phyloP scores from a whole-genome alignment of 169 alveolate species.

The Babesia microti region DNA sequence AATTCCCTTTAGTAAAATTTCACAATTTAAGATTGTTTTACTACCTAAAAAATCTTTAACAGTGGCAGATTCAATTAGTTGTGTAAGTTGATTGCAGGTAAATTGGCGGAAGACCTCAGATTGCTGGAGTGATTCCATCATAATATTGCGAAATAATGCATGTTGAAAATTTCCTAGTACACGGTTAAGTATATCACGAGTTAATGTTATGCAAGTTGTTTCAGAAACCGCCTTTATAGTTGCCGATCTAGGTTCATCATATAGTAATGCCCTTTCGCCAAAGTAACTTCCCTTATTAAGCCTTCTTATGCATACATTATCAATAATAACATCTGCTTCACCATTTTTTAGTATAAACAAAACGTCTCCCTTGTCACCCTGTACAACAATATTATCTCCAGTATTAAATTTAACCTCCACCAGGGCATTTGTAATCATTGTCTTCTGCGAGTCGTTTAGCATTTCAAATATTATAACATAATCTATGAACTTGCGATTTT shows the following conservation, averaged over 20 bases:
- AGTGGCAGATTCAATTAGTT: conserved; percentile 61
- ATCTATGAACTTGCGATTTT: conserved; percentile 75
- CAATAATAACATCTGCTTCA: conserved; percentile 68
- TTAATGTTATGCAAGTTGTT: conserved; percentile 70
- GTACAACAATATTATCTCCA: conserved; percentile 73
- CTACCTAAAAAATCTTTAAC: conserved; percentile 58
- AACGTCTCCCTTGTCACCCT: conserved; percentile 83
- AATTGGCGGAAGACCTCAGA: conserved; percentile 69
- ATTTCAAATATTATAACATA: conserved; percentile 75
- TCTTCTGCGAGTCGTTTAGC: conserved; percentile 77
- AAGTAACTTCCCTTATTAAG: conserved; percentile 79
- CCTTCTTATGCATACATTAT: conserved; percentile 62
- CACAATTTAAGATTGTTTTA: conserved; percentile 47
- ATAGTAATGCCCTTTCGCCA: conserved; percentile 85
- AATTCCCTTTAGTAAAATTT: conserved; percentile 56
- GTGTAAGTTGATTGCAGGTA: conserved; percentile 63
- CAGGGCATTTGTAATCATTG: conserved; percentile 75
- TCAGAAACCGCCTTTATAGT: conserved; percentile 74
- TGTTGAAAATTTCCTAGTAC: conserved; percentile 76
- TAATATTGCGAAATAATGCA: conserved; percentile 70
- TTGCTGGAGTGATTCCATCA: conserved; percentile 70
- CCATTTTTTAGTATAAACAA: conserved; percentile 80
- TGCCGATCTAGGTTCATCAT: conserved; percentile 85
- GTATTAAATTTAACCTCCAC: conserved; percentile 66
- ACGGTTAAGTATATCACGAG: conserved; percentile 62